Base-by-base conservation (phyloP, 2,329 filamentous ascomycete genomes). In the Nothopassalora personata region DNA sequence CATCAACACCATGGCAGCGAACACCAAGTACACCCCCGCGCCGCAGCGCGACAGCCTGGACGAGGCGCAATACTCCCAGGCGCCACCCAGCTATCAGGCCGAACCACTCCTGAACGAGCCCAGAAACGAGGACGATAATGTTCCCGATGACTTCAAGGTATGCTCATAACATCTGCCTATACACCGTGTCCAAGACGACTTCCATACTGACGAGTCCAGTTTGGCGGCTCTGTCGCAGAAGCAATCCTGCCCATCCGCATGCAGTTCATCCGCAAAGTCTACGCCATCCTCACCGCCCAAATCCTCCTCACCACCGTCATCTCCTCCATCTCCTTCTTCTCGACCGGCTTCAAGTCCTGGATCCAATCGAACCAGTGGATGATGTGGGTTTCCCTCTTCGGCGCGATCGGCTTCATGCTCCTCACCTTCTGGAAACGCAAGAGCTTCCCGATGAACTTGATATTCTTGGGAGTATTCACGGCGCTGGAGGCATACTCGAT, bases 111-210 rank as follows among this genome's bases (percentile, higher is more conserved):
- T 82, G 62, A 87, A 82, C 54, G 73, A 75, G 48, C 86, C 90
- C 54, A 86, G 92, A 68, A 83, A 81, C 72, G 92, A 92, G 75
- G 86, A 92, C 72, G 93, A 97, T 77, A 95, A 97, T 71, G 74
- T 97, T 48, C 93, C 93, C 1, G 93, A 97, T 79, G 93, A 97
- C 76, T 97, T 97, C 85, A 97, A 97, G 83, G 88, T 90, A 48
- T 15, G 52, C 9, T 18, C 3, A 4, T 23, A 23, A 2, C 23
- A 23, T 23, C 23, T 23, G 23, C 23, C 23, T 23, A 23, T 23
- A 23, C 23, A 23, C 23, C 23, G 23, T 23, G 23, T 23, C 23
- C 23, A 23, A 23, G 23, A 23, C 23, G 23, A 23, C 23, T 23
- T 3, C 23, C 23, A 23, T 23, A 23, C 23, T 23, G 23, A 23